Evolutionary conservation across 2,329 filamentous ascomycete genomes (phyloP).

Genomic region (Diaporthe citri): DNA sequence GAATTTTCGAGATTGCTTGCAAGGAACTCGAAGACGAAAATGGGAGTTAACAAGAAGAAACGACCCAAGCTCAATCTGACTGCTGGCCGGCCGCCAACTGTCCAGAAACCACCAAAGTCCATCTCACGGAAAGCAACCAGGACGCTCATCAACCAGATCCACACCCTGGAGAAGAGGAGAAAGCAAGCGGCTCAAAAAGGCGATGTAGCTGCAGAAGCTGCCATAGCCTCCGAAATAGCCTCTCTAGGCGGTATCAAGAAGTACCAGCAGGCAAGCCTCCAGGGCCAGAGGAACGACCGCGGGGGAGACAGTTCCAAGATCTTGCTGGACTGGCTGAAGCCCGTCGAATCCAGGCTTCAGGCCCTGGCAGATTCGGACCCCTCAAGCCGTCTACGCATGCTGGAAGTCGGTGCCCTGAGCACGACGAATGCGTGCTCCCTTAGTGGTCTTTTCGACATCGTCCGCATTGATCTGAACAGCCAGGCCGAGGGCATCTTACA

Average conservation of each 20-base stretch:
- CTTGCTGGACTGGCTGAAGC: conserved; percentile 72
- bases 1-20: neutral
- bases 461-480: conserved; percentile 91
- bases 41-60: conserved; percentile 62
- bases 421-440: conserved; percentile 86
- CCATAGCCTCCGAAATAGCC: conserved; percentile 66
- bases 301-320: conserved; percentile 76
- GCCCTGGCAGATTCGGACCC: conserved; percentile 31
- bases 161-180: conserved; percentile 73
- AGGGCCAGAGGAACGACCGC: conserved; percentile 74
- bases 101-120: conserved; percentile 63
- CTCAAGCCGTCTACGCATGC: conserved; percentile 67
- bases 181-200: conserved; percentile 67
- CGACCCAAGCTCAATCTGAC: conserved; percentile 55
- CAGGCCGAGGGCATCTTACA: conserved; percentile 84
- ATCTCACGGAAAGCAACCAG: conserved; percentile 76
- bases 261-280: conserved; percentile 77
- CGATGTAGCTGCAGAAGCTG: conserved; percentile 60
- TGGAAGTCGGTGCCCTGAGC: conserved; percentile 92
- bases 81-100: conserved; percentile 68
- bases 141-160: conserved; percentile 74
- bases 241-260: conserved; percentile 71
- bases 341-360: conserved; percentile 46
- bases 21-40: conserved; percentile 44
- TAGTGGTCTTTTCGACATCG: conserved; percentile 77